These are phyloP conservation scores for Pueraria montana DNA, from an alignment of 306 rosid genomes.

Conservation along the genomic window DNA sequence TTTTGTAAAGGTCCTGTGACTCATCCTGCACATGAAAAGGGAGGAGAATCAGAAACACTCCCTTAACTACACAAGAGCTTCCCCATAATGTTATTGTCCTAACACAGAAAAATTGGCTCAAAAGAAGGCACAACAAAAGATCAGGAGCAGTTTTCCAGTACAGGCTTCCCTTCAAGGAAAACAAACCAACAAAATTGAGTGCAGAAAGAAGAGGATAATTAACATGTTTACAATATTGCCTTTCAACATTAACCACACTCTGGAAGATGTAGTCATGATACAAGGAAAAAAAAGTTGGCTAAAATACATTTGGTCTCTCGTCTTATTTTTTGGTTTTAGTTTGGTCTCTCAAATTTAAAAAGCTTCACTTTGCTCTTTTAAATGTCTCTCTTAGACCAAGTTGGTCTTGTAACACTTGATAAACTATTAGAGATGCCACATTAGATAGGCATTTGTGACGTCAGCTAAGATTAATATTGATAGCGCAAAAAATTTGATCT, in stretches of 20 bases:
- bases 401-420: background rate
- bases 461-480: background rate
- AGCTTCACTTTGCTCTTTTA: background rate
- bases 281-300: background rate
- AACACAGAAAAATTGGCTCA: constrained; percentile 14
- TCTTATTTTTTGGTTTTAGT: no score
- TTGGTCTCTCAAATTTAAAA: background rate
- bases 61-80: background rate
- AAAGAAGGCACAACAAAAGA: constrained; percentile 13
- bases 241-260: background rate
- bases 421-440: background rate
- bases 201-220: background rate
- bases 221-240: constrained; percentile 5
- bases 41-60: constrained; percentile 2
- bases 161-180: background rate
- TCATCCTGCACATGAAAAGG: constrained; percentile 69
- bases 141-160: background rate
- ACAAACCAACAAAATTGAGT: background rate
- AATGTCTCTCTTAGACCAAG: background rate
- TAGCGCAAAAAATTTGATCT: background rate
- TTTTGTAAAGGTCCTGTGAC: constrained; percentile 80
- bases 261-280: background rate
- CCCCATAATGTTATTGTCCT: background rate
- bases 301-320: background rate
- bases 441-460: background rate